These are phyloP conservation scores for Leccinum imitatum DNA, from an alignment of 768 basidiomycete species.

Conservation along the genomic window DNA sequence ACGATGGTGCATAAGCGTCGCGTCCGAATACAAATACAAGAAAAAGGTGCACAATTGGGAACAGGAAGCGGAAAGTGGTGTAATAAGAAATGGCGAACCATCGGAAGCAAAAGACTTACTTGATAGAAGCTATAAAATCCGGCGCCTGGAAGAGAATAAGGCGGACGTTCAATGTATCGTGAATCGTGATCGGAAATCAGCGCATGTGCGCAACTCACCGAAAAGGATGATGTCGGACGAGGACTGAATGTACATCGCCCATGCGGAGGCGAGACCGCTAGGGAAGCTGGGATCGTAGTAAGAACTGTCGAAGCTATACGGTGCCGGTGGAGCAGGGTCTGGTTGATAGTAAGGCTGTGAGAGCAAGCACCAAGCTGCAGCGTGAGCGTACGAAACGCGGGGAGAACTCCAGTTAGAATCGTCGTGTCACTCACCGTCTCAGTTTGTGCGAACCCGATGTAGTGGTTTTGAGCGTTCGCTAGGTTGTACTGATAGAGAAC, in stretches of 20 bases:
- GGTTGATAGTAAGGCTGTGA: constrained; percentile 51
- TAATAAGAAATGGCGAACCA: background rate
- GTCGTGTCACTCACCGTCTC: constrained; percentile 39
- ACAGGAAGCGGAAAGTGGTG: background rate
- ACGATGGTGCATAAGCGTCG: background rate
- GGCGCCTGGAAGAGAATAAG: constrained; percentile 33
- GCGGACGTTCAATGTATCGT: constrained; percentile 11
- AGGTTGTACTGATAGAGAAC: constrained; percentile 50
- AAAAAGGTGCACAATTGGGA: background rate
- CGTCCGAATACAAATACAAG: background rate
- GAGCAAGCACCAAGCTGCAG: background rate
- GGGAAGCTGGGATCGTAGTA: constrained; percentile 41
- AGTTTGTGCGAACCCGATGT: constrained; percentile 50
- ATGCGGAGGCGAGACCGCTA: background rate
- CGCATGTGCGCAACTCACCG: constrained; percentile 27
- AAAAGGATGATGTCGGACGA: constrained; percentile 45
- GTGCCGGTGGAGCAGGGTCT: constrained; percentile 40
- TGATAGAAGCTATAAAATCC: constrained; percentile 52
- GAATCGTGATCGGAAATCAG: constrained; percentile 27
- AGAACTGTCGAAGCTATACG: constrained; percentile 35
- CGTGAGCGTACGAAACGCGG: background rate
- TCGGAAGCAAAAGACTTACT: constrained; percentile 14
- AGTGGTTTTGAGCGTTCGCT: constrained; percentile 44
- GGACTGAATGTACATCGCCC: constrained; percentile 25
- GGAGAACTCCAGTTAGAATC: background rate